Evolutionary conservation across 2,329 filamentous ascomycete genomes (phyloP).

Genomic region (Cladosporium sp.): DNA sequence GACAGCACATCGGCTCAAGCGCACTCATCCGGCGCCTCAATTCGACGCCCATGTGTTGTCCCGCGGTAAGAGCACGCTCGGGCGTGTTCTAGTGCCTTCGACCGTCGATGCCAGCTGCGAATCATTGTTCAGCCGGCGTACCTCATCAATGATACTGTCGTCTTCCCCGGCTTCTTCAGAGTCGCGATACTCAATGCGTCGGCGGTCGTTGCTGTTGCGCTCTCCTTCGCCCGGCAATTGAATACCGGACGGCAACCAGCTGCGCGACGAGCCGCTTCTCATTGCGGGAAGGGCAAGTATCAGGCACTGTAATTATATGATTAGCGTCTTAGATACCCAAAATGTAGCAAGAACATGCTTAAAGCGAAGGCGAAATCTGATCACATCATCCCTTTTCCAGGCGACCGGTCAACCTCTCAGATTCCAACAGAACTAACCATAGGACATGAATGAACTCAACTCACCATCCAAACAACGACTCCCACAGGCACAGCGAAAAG

Average conservation of each 20-base stretch:
- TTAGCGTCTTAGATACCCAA: constrained; percentile 6
- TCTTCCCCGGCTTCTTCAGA: constrained; percentile 23
- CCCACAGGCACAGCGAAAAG: constrained; percentile 52
- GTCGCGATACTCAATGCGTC: constrained; percentile 24
- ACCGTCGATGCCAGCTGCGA: constrained; percentile 27
- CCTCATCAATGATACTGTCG: constrained; percentile 26
- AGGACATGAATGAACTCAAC: constrained; percentile 8
- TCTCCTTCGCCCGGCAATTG: constrained; percentile 22
- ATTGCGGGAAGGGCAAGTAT: constrained; percentile 19
- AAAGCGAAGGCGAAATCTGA: not conserved
- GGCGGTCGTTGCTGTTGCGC: constrained; percentile 14
- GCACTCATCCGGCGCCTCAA: not conserved
- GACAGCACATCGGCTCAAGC: not conserved
- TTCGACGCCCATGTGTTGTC: constrained; percentile 8
- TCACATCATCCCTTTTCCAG: not conserved
- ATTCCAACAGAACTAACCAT: not conserved
- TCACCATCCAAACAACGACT: constrained; percentile 56
- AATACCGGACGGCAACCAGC: constrained; percentile 27
- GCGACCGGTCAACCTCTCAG: not conserved
- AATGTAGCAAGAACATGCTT: not conserved
- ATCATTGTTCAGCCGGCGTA: constrained; percentile 28
- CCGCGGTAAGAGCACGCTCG: constrained; percentile 2
- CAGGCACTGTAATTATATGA: not conserved
- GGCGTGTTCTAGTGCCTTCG: constrained; percentile 21
- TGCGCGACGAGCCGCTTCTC: constrained; percentile 22